phyloP scores from a whole-genome alignment of 1,284 basidiomycete species.

The Macrocystidia cucumis region DNA sequence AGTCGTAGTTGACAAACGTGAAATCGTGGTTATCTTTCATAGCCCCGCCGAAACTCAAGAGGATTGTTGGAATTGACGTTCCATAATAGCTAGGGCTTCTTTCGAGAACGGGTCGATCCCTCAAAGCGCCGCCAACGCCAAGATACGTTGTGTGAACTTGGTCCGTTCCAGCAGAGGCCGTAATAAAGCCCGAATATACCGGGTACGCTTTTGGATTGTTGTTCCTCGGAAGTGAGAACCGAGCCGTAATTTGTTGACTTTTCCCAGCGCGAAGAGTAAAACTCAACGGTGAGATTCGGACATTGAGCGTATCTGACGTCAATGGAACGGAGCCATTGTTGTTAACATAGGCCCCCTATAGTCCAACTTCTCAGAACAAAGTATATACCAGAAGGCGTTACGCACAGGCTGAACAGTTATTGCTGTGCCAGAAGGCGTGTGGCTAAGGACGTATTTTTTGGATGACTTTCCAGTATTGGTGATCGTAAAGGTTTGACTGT shows the following conservation, averaged over 20 bases:
- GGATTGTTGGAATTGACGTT: slow-evolving; percentile 30
- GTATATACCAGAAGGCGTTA: background rate
- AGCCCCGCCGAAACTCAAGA: slow-evolving; percentile 30
- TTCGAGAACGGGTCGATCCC: slow-evolving; percentile 41
- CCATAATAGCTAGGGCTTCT: slow-evolving; percentile 40
- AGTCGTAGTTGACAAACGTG: slow-evolving; percentile 39
- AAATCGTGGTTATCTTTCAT: slow-evolving; percentile 36
- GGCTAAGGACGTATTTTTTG: slow-evolving; percentile 37
- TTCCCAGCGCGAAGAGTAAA: slow-evolving; percentile 27
- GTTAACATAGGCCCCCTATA: background rate
- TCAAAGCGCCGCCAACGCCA: slow-evolving; percentile 38
- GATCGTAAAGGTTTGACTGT: slow-evolving; percentile 41
- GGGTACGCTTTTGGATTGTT: slow-evolving; percentile 41
- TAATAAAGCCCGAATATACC: slow-evolving; percentile 53
- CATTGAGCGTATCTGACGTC: background rate
- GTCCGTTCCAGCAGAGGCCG: slow-evolving; percentile 34
- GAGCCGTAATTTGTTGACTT: slow-evolving; percentile 21
- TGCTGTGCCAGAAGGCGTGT: slow-evolving; percentile 49
- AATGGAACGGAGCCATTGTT: background rate
- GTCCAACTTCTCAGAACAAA: background rate
- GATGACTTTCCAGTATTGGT: slow-evolving; percentile 32
- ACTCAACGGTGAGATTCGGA: slow-evolving; percentile 7
- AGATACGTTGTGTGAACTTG: slow-evolving; percentile 44
- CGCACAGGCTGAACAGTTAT: slow-evolving; percentile 30
- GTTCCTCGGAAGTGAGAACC: slow-evolving; percentile 34